Base-by-base conservation (phyloP, 163 green algal genomes). In the Chloromonas sp. region DNA sequence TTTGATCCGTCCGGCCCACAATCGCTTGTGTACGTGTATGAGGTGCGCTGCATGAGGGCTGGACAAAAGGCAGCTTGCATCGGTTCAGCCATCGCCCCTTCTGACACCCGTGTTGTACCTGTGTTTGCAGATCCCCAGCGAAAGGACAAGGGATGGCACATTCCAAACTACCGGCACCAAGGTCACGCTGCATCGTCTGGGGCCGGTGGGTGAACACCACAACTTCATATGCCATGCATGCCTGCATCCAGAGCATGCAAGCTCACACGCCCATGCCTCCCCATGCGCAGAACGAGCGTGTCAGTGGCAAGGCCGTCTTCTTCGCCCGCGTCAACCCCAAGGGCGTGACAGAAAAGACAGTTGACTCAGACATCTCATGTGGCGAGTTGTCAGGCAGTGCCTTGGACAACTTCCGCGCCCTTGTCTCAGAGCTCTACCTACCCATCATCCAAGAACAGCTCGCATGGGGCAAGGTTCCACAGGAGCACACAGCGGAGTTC, bases 381-480 rank as follows among this genome's bases (percentile, higher is more conserved):
- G 94, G 94, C 76, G 90, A 94, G 85, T 61, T 96, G 36, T 78
- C 61, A 0, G 87, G 89, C 62, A 87, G 84, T 58, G 89, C 92
- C 1, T 87, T 97, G 70, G 93, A 95, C 14, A 92, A 88, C 58
- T 95, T 95, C 87, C 87, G 88, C 2, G 87, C 89, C 13, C 85
- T 98, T 14, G 80, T 98, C 2, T 83, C 87, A 3, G 92, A 96
- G 82, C 80, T 97, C 78, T 98, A 93, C 89, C 77, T 96, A 81
- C 95, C 95, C 60, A 87, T 96, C 59, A 87, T 98, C 74, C 86
- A 93, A 71, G 91, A 92, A 60, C 89, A 91, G 85, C 70, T 81
- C 60, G 81, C 81, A 5, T 60, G 15, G 81, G 60, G 15, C 58
- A 74, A 62, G 81, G 81, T 87, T 74, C 86, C 88, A 3, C 79